Evolutionary conservation across 208 protist species (phyloP), one percentile per base, ranked within the genome.

Genomic region (Leishmania gerbilli): DNA sequence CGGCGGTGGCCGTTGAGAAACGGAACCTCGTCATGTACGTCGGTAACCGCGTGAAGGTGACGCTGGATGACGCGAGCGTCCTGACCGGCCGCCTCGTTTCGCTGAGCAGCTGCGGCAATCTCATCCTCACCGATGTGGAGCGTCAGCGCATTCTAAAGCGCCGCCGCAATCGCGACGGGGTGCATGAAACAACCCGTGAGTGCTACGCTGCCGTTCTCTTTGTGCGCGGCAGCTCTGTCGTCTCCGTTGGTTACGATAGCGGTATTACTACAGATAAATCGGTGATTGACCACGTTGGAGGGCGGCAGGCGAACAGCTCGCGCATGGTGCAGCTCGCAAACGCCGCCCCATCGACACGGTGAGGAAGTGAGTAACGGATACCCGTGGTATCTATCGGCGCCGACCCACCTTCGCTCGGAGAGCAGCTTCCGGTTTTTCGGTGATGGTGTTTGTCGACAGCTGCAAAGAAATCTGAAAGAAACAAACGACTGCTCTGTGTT

Each of bases 51-150:
- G 76, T 97, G 31, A 87, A 72, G 27, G 87, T 97, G 27, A 86
- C 89, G 37, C 74, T 96, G 21, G 93, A 96, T 79, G 95, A 97
- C 68, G 76, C 84, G 51, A 94, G 85, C 69, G 83, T 84, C n/a
- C 78, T 97, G 21, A 87, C 76, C 34, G 95, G 95, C 37, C 89
- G 93, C 13, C 89, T 97, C 31, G 88, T 96, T 40, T 96, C 93
- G 8, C 80, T 96, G 9, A 91, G 90, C 76, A 76, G 74, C n/a
- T 86, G 74, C 8, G 89, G 88, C 55, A 97, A 95, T 60, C 67
- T 96, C n/a, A 86, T 97, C 64, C 81, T 97, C 8, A 94, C 93
- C 7, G 92, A 95, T 47, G 88, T 86, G 34, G 92, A 96, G 81
- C 92, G 94, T 11, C 85, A 93, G 64, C 79, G 84, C 31, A 79